Evolutionary conservation across 108 stramenopile species (phyloP), one percentile per base, ranked within the genome.

Genomic region (Cyclotella choctawhatcheeana): DNA sequence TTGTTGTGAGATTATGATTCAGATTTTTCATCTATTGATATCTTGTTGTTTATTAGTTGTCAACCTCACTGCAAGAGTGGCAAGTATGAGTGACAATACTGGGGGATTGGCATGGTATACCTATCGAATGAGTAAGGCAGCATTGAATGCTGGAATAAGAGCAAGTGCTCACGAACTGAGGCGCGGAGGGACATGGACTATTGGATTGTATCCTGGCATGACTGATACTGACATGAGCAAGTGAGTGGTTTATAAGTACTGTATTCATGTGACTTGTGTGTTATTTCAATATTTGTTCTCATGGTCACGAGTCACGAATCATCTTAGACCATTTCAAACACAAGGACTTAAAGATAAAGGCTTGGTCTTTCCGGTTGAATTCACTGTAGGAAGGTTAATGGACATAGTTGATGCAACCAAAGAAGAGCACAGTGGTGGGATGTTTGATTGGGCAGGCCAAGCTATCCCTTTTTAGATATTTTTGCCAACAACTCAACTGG

Each of bases 61-160:
- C 22, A 96, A 91, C 73, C 51, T 96, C 5, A 89, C 89, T 67
- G 97, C 97, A 1, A 86, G 96, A 24, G 96, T 97, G 3, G 97
- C 96, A 18, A 92, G 91, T 37, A 96, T 97, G 27, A 81, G 86
- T 0, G 97, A 98, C 68, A 97, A 97, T 82, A 55, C 69, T 24
- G 59, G 96, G 24, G 97, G 97, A 12, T n/a, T n/a, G n/a, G 96
- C 95, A 29, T 98, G 97, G 97, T 95, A 97, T 80, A 73, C 78
- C 30, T 98, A 98, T 68, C 87, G 97, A 47, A 79, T 91, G 53
- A 88, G 89, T 48, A 98, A 98, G 73, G 51, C 93, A 10, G 96
- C 95, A 0, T 82, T 96, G 79, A 98, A 98, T 78, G 86, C 88
- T 74, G 83, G 84, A 6, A 96, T 91, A 13, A 69, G 88, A 61